Percentiles rank a stretch among this genome's conserved stretches.
Evolutionary conservation across 257 asterid genomes (phyloP).

Genomic region (Eucommia ulmoides): DNA sequence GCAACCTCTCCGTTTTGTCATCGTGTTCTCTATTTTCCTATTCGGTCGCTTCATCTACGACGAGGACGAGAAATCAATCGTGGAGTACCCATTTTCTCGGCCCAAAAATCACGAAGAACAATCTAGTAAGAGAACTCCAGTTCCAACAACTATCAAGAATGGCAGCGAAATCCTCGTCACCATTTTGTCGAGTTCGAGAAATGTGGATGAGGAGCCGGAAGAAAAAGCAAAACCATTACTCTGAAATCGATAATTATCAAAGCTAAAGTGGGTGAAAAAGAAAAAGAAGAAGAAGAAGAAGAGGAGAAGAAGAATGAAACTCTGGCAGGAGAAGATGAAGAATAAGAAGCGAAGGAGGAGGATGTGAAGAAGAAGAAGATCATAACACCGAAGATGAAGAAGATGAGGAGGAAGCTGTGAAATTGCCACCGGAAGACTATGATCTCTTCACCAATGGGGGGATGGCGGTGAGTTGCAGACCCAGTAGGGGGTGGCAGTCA

Average conservation of each 20-base stretch:
- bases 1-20: constrained; percentile 33
- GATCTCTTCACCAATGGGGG: constrained; percentile 56
- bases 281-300: neutral
- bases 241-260: neutral
- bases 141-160: neutral
- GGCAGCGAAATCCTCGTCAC: constrained; percentile 5
- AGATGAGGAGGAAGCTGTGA: constrained; percentile 23
- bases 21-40: constrained; percentile 50
- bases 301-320: neutral
- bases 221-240: neutral
- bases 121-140: constrained; percentile 20
- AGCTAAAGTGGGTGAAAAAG: neutral
- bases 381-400: constrained; percentile 11
- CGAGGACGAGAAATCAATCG: constrained; percentile 61
- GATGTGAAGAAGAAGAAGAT: neutral
- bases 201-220: constrained; percentile 26
- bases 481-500: no score
- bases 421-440: constrained; percentile 51
- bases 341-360: constrained; percentile 2
- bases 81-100: constrained; percentile 59
- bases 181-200: constrained; percentile 37
- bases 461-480: no score
- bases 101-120: no score
- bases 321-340: constrained; percentile 3
- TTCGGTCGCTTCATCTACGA: constrained; percentile 76